Evolutionary conservation across 805 yeast species (phyloP), one percentile per base, ranked within the genome.

Genomic region (Barnettozyma californica): DNA sequence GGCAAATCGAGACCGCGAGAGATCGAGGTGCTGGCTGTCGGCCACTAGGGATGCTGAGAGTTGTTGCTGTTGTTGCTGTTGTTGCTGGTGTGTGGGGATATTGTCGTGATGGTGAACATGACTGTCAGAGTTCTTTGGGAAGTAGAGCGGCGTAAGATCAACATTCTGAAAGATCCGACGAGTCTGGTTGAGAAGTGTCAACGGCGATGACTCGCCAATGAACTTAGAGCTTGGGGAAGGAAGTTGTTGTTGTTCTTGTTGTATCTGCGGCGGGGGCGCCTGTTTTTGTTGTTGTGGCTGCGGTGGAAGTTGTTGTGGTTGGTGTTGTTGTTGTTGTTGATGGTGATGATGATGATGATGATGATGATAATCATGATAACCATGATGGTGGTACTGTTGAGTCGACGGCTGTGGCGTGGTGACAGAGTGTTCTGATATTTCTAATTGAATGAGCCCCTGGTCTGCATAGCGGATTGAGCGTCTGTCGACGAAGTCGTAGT

Each of bases 401-500:
- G n/a, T n/a, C n/a, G n/a, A n/a, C n/a, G 11, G 31, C 31, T 11
- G 31, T 10, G 11, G 7, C 13, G 31, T 11, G 14, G 27, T 25
- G 9, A 25, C 27, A 27, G 31, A 11, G 14, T 27, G 31, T 5
- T 14, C 13, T 27, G 31, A 27, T 11, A 4, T 11, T 10, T 27
- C 31, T 8, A 27, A 10, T 7, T 27, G 31, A 10, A 27, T 14
- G 13, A 11, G 31, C 13, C 13, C 13, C 31, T 27, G 31, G 31
- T 27, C 31, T 10, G 31, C 31, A 33, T 47, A 47, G 20, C 50
- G 34, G 18, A 50, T 26, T 1, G 50, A 47, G 19, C 53, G 16
- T 21, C 41, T 50, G 31, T 50, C 53, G 14, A 50, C 38, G 29
- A 47, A 35, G 25, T 52, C 48, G 43, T 63, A 66, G 35, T 48